Base-by-base conservation (phyloP, 371 early-diverging fungal genomes). In the Rhizopus delemar region DNA sequence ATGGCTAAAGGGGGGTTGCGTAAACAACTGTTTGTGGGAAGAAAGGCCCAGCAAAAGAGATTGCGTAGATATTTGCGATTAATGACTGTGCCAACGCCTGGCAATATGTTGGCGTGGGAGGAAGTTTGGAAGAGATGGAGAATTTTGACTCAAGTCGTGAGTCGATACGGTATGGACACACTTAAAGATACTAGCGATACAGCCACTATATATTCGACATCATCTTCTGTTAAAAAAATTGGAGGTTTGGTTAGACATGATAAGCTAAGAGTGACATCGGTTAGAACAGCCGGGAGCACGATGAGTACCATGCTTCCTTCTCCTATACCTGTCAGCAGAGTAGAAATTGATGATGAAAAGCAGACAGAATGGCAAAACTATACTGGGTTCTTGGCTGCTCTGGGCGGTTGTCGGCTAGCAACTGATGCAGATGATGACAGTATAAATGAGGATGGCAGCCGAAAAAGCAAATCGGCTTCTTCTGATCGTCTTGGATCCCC, bases 301-400 rank as follows among this genome's bases (percentile, higher is more conserved):
- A 22, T 31, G 39, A 46, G 57, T 15, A 31, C 59, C 4, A 11
- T 16, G 5, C 33, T 51, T 32, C 12, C 34, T 5, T 51, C 51
- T 13, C 58, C 62, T 34, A 36, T 62, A 12, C 67, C 67, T 8
- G 62, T 66, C 2, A 51, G 56, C n/a, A 49, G 65, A 36, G 43
- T 56, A 11, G 71, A 68, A 35, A 63, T 68, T 4, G 72, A 76
- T n/a, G 79, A 76, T n/a, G 74, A 75, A 16, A 69, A 68, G 28
- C 73, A 53, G 31, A 75, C 83, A 8, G 87, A 87, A 58, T 88
- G 92, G 89, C 81, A 86, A 59, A 90, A 93, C 75, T 90, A 89
- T 67, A 92, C 94, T 0, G 94, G 93, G 0, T 93, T 93, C 67
- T 70, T 95, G 46, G 90, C 90, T 51, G 86, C 94, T 0, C 64